Evolutionary conservation across 2,329 filamentous ascomycete species (phyloP), one percentile per base, ranked within the genome.

Genomic region (Penicillium verrucosum): DNA sequence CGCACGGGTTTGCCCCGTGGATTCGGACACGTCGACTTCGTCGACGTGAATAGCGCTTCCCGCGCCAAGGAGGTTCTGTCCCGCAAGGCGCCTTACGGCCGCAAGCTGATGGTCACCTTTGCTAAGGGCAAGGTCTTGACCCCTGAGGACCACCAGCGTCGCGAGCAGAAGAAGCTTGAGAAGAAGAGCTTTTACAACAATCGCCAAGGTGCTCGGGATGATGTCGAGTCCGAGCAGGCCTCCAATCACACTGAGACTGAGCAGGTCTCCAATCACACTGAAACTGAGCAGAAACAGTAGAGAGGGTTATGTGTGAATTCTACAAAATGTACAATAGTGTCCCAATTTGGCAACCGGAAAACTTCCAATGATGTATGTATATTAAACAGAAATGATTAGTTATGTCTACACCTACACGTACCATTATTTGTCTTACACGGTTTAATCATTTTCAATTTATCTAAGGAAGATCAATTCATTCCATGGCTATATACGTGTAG

Each of bases 1-100:
- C 82, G 85, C 62, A 92, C 89, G 7, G 91, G 91, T 44, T 87
- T 89, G 76, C 89, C 89, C 37, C 82, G 89, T 71, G 92, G 92
- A 60, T 96, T 94, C 71, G 89, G 88, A 21, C 91, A 96, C 71
- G 88, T 87, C 47, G 90, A 95, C 70, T 96, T 96, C 73, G 68
- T 82, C 42, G 84, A 89, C 65, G 70, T 86, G 38, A 81, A 85
- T 60, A 85, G 84, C 60, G 89, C 90, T n/a, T 67, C 76, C 53
- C 78, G 77, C 60, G 91, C 84, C 0, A 78, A 78, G 65, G 81
- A 85, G 53, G 63, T 78, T 14, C 77, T 96, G 38, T 62, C 73
- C 51, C 74, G 76, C 23, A 83, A 84, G 73, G 73, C 78, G 46
- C 76, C 92, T n/a, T 87, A 87, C 65, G 87, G 86, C 41, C 82